A percentile compares a stretch with the other conserved stretches of the same genome.
phyloP scores from a whole-genome alignment of 495 filamentous ascomycete genomes.

The Xylaria scruposa region DNA sequence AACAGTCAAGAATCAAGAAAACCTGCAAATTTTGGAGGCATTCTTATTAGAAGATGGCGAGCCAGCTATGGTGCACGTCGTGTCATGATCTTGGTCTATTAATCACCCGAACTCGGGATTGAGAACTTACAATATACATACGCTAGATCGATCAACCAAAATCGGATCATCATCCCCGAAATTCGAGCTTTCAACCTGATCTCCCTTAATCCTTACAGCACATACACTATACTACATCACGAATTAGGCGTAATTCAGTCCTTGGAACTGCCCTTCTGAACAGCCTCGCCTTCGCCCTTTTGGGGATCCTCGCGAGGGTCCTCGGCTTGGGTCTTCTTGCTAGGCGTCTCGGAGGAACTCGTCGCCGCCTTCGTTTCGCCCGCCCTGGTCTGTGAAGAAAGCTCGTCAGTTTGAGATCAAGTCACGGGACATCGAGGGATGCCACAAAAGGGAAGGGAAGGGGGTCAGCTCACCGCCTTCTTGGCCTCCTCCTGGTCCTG shows the following conservation, averaged over 20 bases:
- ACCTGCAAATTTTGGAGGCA: not conserved
- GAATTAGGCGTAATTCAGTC: not conserved
- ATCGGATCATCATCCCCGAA: not conserved
- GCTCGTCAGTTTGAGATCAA: not conserved
- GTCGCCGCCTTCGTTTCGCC: conserved; percentile 33
- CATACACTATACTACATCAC: conserved; percentile 3
- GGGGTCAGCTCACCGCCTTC: conserved; percentile 9
- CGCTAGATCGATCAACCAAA: not conserved
- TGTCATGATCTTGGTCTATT: not conserved
- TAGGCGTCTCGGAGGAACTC: conserved; percentile 33
- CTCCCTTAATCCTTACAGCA: not conserved
- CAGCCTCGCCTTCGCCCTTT: conserved; percentile 36
- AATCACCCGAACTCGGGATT: not conserved
- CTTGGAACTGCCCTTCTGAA: conserved; percentile 33
- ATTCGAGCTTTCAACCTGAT: not conserved
- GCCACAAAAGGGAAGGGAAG: not conserved
- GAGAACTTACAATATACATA: not conserved
- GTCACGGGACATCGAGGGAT: not conserved
- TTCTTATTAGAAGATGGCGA: not conserved
- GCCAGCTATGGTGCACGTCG: not conserved
- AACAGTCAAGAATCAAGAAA: not conserved
- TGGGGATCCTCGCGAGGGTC: conserved; percentile 36
- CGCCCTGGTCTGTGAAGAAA: conserved; percentile 18
- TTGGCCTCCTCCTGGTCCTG: conserved; percentile 35
- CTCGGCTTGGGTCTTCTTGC: conserved; percentile 43